Base-by-base conservation (phyloP, 768 basidiomycete species). In the Mycena kentingensis region DNA sequence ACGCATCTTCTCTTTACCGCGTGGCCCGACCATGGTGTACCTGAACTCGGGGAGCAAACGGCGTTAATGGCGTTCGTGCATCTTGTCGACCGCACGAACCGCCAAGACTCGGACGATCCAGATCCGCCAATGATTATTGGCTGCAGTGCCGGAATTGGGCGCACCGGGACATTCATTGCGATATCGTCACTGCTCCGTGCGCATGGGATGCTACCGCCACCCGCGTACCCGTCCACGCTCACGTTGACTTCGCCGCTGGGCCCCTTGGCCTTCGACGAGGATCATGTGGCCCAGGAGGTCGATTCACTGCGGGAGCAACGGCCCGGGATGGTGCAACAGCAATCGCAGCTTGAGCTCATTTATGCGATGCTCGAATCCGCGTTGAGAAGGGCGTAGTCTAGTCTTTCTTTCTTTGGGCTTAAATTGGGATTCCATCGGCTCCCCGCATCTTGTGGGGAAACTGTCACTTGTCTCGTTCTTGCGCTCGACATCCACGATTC, bases 1-100 rank as follows among this genome's bases (percentile, higher is more conserved):
- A 78, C 79, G 42, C 91, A 93, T 64, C 58, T 93, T 67, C 67
- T 91, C 28, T 93, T 85, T 63, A 70, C 74, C 18, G 83, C 84
- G 2, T 93, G 91, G 91, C 91, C 91, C 15, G 91, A 93, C 66
- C 84, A 90, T 60, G 88, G 90, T 24, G 82, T 93, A n/a, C 91
- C 91, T 10, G 66, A 76, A 34, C 73, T 73, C 29, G 73, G 81
- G 51, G 82, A 90, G 54, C 78, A 77, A 35, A 72, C 70, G n/a
- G 80, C 78, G 35, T 70, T 92, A 15, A 67, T 90, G 24, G 69
- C 70, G 21, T 91, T 92, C 63, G 57, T 84, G 37, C 74, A 73
- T 8, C 77, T 88, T n/a, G 87, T 85, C 22, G 85, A 90, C 59
- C 63, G 61, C 6, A 70, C 75, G 37, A 91, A 91, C 67, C 78